Evolutionary conservation across 176 grass and related monocot species (phyloP).

Genomic region (Juncus effusus): DNA sequence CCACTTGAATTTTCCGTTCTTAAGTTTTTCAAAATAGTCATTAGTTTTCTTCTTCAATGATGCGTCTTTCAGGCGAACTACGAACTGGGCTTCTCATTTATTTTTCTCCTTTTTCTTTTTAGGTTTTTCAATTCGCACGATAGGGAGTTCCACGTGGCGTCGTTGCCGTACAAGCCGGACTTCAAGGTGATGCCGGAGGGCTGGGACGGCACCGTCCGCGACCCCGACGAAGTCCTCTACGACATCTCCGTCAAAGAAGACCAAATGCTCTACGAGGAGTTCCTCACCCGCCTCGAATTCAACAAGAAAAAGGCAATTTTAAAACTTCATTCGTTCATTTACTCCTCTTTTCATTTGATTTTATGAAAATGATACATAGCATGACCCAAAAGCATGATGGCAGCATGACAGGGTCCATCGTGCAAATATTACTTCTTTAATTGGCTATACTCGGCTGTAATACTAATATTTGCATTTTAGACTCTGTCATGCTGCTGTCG

Average conservation of each 20-base stretch:
- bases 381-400: too few relatives aligned
- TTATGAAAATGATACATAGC: not conserved
- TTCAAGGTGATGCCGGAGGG: constrained; percentile 98
- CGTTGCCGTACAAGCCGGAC: constrained; percentile 93
- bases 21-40: too few relatives aligned
- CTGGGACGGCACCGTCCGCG: constrained; percentile 84
- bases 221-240: constrained; percentile 95
- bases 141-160: constrained; percentile 95
- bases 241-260: constrained; percentile 98
- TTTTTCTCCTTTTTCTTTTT: constrained; percentile 9
- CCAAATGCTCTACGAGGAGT: constrained; percentile 89
- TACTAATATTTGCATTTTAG: too few relatives aligned
- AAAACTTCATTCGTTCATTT: not conserved
- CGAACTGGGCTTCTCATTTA: too few relatives aligned
- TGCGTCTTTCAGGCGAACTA: too few relatives aligned
- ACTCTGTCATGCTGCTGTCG: too few relatives aligned
- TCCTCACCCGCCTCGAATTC: constrained; percentile 79
- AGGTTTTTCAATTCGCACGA: constrained; percentile 93
- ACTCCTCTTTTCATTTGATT: not conserved
- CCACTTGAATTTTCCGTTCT: too few relatives aligned
- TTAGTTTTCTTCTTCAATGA: too few relatives aligned
- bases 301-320: constrained; percentile 88
- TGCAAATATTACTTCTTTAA: too few relatives aligned
- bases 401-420: too few relatives aligned
- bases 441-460: too few relatives aligned